Conservation (phyloP, 306 rosid genomes). For the Malus sieversii region DNA sequence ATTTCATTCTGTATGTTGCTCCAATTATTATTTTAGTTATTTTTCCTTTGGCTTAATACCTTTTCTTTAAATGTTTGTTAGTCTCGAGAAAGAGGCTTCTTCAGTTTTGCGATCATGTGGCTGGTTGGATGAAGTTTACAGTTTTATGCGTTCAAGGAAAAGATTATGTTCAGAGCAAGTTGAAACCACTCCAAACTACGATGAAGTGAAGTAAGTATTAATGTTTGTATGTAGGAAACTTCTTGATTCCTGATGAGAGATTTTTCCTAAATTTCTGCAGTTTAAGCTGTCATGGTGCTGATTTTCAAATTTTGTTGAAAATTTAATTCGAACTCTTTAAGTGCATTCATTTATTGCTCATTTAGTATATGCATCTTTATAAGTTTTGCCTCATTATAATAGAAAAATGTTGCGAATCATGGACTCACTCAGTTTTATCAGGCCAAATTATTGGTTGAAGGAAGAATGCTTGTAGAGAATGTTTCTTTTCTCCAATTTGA, state of each 20-base stretch:
- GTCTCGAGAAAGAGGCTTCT: slow-evolving; percentile 58
- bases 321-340: neutral
- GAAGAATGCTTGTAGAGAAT: neutral
- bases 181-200: slow-evolving; percentile 24
- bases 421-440: neutral
- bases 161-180: slow-evolving; percentile 41
- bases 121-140: slow-evolving; percentile 56
- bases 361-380: neutral
- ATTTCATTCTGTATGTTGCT: neutral
- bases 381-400: neutral
- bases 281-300: neutral
- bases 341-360: neutral
- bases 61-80: slow-evolving; percentile 21
- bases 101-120: slow-evolving; percentile 72
- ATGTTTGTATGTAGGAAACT: neutral
- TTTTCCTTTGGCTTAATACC: neutral
- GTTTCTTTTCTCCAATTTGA: neutral
- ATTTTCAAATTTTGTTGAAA: neutral
- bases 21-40: neutral
- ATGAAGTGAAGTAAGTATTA: slow-evolving; percentile 46
- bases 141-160: slow-evolving; percentile 60
- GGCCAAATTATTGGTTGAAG: neutral
- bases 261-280: neutral
- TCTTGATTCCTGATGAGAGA: neutral
- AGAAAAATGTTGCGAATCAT: neutral